phyloP scores from a whole-genome alignment of 2,329 filamentous ascomycete genomes.

The Teratosphaeria nubilosa region DNA sequence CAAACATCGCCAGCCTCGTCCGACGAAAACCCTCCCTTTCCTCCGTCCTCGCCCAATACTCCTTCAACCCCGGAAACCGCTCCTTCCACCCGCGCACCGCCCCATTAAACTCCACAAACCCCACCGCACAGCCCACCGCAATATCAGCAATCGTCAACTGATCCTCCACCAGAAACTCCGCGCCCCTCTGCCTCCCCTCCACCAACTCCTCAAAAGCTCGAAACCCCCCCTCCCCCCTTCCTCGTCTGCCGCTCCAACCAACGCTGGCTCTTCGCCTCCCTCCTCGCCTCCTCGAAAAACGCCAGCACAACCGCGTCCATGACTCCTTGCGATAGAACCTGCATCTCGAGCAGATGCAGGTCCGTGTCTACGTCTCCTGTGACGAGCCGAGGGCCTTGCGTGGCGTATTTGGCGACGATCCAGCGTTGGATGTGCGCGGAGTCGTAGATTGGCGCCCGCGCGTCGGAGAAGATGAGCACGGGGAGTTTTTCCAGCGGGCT shows the following conservation, averaged over 20 bases:
- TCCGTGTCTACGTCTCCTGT: constrained; percentile 10
- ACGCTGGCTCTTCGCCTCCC: constrained; percentile 3
- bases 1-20: neutral
- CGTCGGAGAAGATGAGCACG: constrained; percentile 10
- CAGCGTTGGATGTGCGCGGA: constrained; percentile 13
- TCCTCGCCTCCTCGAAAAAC: constrained; percentile 10
- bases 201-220: neutral
- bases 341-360: constrained; percentile 6
- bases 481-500: constrained; percentile 15
- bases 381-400: constrained; percentile 5
- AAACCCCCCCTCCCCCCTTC: constrained; percentile 6
- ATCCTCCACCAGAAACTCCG: constrained; percentile 8
- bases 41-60: neutral
- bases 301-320: constrained; percentile 11
- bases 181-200: neutral
- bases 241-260: constrained; percentile 9
- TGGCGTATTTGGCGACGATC: constrained; percentile 10
- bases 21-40: neutral
- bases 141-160: constrained; percentile 15
- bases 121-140: constrained; percentile 11
- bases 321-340: constrained; percentile 8
- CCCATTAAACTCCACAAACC: constrained; percentile 9
- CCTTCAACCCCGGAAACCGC: constrained; percentile 5
- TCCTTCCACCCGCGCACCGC: constrained; percentile 8
- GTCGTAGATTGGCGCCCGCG: constrained; percentile 10